Base-by-base conservation (phyloP, 306 rosid species). In the Lathyrus sativus region DNA sequence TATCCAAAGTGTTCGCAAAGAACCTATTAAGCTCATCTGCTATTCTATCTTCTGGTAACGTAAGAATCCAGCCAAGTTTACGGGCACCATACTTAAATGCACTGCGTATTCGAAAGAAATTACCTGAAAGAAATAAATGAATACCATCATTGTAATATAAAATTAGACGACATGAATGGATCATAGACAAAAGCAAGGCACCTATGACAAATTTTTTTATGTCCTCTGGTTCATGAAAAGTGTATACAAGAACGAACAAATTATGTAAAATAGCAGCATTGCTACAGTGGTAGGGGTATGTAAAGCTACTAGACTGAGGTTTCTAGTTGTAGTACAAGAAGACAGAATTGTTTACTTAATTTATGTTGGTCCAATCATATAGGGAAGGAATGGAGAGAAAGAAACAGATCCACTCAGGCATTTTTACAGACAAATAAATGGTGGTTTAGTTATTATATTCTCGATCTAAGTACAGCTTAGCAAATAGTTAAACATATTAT, bases 51-150 rank as follows among this genome's bases (percentile, higher is more conserved):
- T 77, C 81, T 3, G 95, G 85, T 72, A 81, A 70, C 74, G 50
- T 76, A 74, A 86, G 89, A 76, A 91, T 84, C 86, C 87, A 79
- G 39, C 95, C 87, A 56, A 91, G 97, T 77, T 91, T 88, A 65
- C 89, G 87, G 59, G 95, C 90, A 68, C 97, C 97, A 80, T 81
- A 83, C 81, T 86, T 88, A 74, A 91, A 85, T 46, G 97, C 97
- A 81, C 92, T 86, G 74, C 92, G 86, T 79, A 91, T 88, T 70
- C 95, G 85, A 75, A 79, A 88, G 76, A 86, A 91, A 70, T 82
- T 91, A 72, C 92, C 97, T 91, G 84, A 53, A 83, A 49, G 28
- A 67, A 73, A 73, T 60, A 61, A 79, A 77, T 62, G 57, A 74
- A 73, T 8, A 38, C 63, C 56, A 54, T 22, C 67, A 71, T 56